These are phyloP conservation scores for Apiospora pterosperma DNA, from an alignment of 2,329 filamentous ascomycete genomes.

Conservation along the genomic window DNA sequence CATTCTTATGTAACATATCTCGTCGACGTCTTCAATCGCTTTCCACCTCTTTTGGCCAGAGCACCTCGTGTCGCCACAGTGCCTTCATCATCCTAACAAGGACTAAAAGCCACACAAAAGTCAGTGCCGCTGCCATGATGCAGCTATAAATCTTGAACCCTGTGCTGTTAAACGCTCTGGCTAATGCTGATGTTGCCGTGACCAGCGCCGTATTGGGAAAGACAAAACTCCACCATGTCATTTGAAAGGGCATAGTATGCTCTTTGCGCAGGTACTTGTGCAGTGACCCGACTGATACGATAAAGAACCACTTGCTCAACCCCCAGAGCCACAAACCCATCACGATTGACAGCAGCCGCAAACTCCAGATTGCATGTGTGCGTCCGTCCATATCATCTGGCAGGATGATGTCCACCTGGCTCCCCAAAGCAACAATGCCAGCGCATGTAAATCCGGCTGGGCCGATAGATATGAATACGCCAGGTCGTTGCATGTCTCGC, in stretches of 20 bases:
- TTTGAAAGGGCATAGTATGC: constrained; percentile 68
- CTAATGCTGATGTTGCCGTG: constrained; percentile 73
- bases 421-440: constrained; percentile 46
- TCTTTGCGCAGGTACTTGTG: constrained; percentile 59
- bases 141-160: constrained; percentile 66
- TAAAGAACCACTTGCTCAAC: constrained; percentile 80
- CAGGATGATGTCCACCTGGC: constrained; percentile 37
- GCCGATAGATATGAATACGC: constrained; percentile 81
- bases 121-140: constrained; percentile 61
- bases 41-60: constrained; percentile 68
- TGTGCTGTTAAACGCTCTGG: constrained; percentile 53
- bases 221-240: constrained; percentile 83
- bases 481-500: constrained; percentile 69
- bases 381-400: constrained; percentile 39
- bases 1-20: neutral
- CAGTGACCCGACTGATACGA: constrained; percentile 74
- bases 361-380: constrained; percentile 38
- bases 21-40: neutral
- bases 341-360: constrained; percentile 53
- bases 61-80: constrained; percentile 62
- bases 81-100: constrained; percentile 68
- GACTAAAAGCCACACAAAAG: constrained; percentile 67
- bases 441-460: constrained; percentile 60
- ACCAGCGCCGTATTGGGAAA: constrained; percentile 76
- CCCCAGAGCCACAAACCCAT: constrained; percentile 78